Base-by-base conservation (phyloP, 495 filamentous ascomycete genomes). In the Neurospora discreta region DNA sequence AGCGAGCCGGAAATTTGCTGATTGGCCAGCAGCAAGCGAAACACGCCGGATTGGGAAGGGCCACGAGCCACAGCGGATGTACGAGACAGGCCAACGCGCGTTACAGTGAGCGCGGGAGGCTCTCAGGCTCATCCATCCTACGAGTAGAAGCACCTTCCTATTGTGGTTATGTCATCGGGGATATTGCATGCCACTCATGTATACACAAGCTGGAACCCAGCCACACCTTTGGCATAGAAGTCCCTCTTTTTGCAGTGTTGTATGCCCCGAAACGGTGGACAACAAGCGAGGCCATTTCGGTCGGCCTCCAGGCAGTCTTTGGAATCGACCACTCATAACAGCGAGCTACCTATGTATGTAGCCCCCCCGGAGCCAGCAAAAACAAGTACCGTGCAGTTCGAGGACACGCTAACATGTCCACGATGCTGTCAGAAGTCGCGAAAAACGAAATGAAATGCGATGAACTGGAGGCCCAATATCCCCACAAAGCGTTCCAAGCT, bases 11-110 rank as follows among this genome's bases (percentile, higher is more conserved):
- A 60, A 74, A 79, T 74, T 81, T 78, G 73, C 69, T 84, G 77
- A 85, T 85, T 85, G 83, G 83, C 68, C 71, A 67, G 33, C n/a
- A 70, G 44, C 82, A 83, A 84, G 83, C 83, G 83, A 85, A 81
- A 78, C 69, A 40, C 68, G 39, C 46, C 20, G 67, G 58, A 42
- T 69, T 67, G 43, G 43, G 33, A 33, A 36, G 41, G 23, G 11
- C 58, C 44, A 71, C 30, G 33, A 39, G 23, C 70, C 20, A 11
- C 41, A 20, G 36, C 2, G 30, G 33, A 36, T 36, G 33, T 18
- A 67, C 41, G 20, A 23, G 39, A 36, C 39, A 36, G 23, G 38
- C n/a, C 13, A 67, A 67, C 23, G 36, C 23, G 67, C 52, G 52
- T 36, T 65, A 65, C 52, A 65, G 15, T 26, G 33, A 65, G 26